These are phyloP conservation scores for Mycena alexandri DNA, from an alignment of 768 basidiomycete genomes.

Conservation along the genomic window DNA sequence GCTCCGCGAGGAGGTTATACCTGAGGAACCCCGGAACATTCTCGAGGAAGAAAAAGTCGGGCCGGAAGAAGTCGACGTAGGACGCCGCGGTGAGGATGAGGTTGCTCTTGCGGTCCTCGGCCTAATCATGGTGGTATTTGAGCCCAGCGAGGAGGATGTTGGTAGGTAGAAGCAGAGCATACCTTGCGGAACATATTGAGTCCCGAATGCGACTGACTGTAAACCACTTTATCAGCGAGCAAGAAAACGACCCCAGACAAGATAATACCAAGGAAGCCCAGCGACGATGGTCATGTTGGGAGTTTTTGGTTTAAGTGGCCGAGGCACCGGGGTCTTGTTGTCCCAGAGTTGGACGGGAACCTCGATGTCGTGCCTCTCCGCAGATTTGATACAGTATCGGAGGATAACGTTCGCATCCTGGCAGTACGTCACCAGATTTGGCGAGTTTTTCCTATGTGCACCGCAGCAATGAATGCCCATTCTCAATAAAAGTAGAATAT, in stretches of 20 bases:
- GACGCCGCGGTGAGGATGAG: conserved; percentile 73
- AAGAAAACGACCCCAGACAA: conserved; percentile 14
- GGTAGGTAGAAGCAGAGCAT: neutral
- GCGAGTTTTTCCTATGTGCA: conserved; percentile 63
- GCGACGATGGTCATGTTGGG: conserved; percentile 74
- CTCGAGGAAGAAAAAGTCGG: conserved; percentile 61
- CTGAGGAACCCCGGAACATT: conserved; percentile 60
- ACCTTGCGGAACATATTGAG: conserved; percentile 76
- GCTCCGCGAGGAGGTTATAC: conserved; percentile 56
- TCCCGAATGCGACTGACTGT: conserved; percentile 78
- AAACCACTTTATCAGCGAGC: conserved; percentile 4
- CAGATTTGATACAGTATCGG: conserved; percentile 65
- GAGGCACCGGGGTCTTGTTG: conserved; percentile 53
- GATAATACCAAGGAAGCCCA: conserved; percentile 80
- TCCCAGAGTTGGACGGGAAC: conserved; percentile 57
- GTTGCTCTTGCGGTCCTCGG: conserved; percentile 76
- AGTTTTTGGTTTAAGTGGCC: conserved; percentile 62
- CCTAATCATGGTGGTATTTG: conserved; percentile 37
- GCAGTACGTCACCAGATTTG: conserved; percentile 69
- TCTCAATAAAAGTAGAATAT: too few relatives aligned
- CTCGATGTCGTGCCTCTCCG: conserved; percentile 56
- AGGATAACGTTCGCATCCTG: conserved; percentile 79
- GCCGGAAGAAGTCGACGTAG: conserved; percentile 61
- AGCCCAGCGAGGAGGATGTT: neutral
- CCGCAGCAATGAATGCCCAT: neutral